Evolutionary conservation across 352 stramenopile genomes (phyloP), one percentile per base, ranked within the genome.

Genomic region (Phytophthora sp.): DNA sequence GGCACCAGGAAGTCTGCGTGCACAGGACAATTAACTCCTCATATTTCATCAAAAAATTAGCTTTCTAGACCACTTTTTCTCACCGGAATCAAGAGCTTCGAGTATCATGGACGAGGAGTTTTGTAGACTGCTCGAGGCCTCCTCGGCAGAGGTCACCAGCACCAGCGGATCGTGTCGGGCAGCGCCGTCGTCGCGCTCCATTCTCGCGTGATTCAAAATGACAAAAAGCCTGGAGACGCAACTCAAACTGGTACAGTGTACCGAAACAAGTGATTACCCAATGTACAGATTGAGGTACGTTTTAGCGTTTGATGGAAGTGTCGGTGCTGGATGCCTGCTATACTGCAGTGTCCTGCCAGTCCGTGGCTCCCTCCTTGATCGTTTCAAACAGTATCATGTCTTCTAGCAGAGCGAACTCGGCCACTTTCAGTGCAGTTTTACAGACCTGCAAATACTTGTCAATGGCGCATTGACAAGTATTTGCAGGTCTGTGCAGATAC

Each of bases 401-500:
- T 35, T 65, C 61, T 17, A 65, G 27, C 7, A 54, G 41, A 15
- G 62, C 62, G 6, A 61, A 70, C 39, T 66, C 41, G 21, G 46
- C 46, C 37, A 70, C 54, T 18, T 70, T 60, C 7, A 70, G 24
- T 17, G 45, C 1, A 20, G 50, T 41, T 37, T 46, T 56, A 1
- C n/a, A n/a, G n/a, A n/a, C n/a, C n/a, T n/a, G n/a, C n/a, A n/a
- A n/a, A n/a, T n/a, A n/a, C n/a, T n/a, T n/a, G n/a, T n/a, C n/a
- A n/a, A n/a, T n/a, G 46, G 38, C 10, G 24, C 20, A 32, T 61
- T 55, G 11, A 44, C 9, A 11, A 67, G 17, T 11, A 67, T 54
- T 30, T 73, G 58, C 57, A 73, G 63, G n/a, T 74, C 60, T 0
- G 62, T 66, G 45, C 62, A 72, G 12, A 72, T 69, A 38, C 31